Evolutionary conservation across 371 early-diverging fungal species (phyloP), one percentile per base, ranked within the genome.

Genomic region (Mortierella sp.): DNA sequence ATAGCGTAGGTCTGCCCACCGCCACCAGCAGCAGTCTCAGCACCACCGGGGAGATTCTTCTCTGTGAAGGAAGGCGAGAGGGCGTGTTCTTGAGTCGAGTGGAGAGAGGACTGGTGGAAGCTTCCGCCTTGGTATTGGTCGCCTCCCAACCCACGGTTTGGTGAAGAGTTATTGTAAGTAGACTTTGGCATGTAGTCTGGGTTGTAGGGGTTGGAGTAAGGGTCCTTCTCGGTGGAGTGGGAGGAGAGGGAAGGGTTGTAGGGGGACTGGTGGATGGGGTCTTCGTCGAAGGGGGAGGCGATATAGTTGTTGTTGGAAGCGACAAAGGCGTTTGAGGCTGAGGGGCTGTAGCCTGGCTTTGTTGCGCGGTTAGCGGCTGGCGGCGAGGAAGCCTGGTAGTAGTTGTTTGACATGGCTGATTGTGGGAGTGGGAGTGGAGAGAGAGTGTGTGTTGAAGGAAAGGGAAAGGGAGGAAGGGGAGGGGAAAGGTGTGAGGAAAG

Each of bases 271-370:
- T 72, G 69, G 64, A 48, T 69, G 16, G 80, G 78, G 16, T 83
- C 83, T 53, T 85, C 86, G 70, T 85, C 86, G 55, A 85, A 85
- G 51, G 86, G 86, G 26, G 86, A 85, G 55, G 54, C 40, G 77
- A 85, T 85, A 72, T 81, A 81, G 71, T 34, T 85, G 53, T 77
- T 71, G 31, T 72, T 72, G 67, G 34, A 37, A 24, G 76, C 51
- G 70, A 78, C 40, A 51, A 31, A 75, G 54, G 76, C 40, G 69
- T 75, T 76, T 59, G 73, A 13, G 74, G 59, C 40, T 21, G 14
- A 24, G 40, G 10, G 48, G n/a, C 51, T 76, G 57, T 64, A 73
- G 64, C 37, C 54, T 11, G 79, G 74, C 75, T 77, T 79, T 31
- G 82, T 75, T 24, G 82, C 50, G 73, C 28, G 72, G 28, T 67